phyloP scores from a whole-genome alignment of 345 rosid genomes.

The Eucalyptus lansdowneana region DNA sequence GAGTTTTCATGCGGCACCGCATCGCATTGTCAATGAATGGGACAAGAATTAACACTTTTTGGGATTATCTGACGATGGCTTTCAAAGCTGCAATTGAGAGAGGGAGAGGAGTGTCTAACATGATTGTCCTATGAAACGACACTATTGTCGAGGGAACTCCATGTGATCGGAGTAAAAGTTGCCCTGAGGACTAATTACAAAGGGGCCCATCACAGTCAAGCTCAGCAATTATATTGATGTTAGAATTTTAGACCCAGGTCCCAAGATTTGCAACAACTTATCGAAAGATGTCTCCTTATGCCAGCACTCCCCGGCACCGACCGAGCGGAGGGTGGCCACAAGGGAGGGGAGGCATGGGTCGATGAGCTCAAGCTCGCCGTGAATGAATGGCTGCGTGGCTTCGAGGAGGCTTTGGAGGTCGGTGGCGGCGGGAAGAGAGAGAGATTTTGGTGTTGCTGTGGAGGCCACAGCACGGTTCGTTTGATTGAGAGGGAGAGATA shows the following conservation, averaged over 20 bases:
- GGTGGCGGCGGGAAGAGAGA: neutral
- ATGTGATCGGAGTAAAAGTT: neutral
- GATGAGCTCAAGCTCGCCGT: conserved; percentile 59
- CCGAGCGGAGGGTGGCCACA: conserved; percentile 58
- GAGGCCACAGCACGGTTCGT: neutral
- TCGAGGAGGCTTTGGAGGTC: conserved; percentile 23
- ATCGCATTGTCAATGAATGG: neutral
- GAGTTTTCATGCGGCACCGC: neutral
- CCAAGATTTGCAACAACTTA: neutral
- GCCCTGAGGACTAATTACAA: neutral
- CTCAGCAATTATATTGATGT: neutral
- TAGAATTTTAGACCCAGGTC: neutral
- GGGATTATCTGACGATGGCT: neutral
- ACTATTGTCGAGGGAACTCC: neutral
- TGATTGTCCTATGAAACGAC: neutral
- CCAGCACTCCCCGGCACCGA: conserved; percentile 98
- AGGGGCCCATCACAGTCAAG: neutral
- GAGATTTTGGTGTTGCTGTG: neutral
- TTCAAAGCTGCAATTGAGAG: neutral
- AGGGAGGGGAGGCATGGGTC: conserved; percentile 53
- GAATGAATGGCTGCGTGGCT: conserved; percentile 69
- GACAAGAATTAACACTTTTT: neutral
- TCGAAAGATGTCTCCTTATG: conserved; percentile 39
- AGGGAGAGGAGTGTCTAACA: neutral
- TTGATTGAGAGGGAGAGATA: neutral